Evolutionary conservation across 1,139 yeast species (phyloP), one percentile per base, ranked within the genome.

Genomic region (Magnusiomyces sp.): DNA sequence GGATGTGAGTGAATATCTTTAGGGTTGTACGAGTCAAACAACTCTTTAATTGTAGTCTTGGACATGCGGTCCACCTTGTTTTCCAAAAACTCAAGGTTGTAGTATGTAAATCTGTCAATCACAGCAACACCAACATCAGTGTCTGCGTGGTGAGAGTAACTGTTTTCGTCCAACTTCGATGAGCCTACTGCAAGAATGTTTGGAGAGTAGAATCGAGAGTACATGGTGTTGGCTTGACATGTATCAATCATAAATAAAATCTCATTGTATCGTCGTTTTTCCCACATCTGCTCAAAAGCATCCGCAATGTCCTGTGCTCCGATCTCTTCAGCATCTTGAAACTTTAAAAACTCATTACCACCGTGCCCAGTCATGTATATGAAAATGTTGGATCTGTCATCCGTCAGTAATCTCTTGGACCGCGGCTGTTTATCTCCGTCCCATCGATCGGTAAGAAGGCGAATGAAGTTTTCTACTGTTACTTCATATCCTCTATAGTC

Each of bases 321-420:
- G 52, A 92, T 89, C 64, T 92, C 98, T 66, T 94, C 98, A 2
- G 98, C 97, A 64, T 92, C 99, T 68, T 92, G 99, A 67, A 92
- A 92, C 68, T 92, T 92, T 59, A 94, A 76, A 66, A 92, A 92
- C 67, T 92, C 97, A 62, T 90, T 89, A 49, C 99, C 99, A 14
- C 99, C 99, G 67, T 92, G 99, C 14, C 99, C 99, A 0, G 98
- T 94, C 81, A 92, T 76, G 66, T 94, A 92, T 39, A 92, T 85
- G 66, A 92, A 87, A 47, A 92, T 88, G 65, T 92, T 92, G 19
- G 96, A 87, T 63, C 89, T 82, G 63, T 90, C 97, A 68, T 92
- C 97, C 0, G 97, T 89, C 56, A 90, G 71, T 43, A 92, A 72
- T 57, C 97, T 75, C 68, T 92, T 92, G 19, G 95, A 85, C 54